Base-by-base conservation (phyloP, 345 rosid species). In the Rhodamnia argentea region DNA sequence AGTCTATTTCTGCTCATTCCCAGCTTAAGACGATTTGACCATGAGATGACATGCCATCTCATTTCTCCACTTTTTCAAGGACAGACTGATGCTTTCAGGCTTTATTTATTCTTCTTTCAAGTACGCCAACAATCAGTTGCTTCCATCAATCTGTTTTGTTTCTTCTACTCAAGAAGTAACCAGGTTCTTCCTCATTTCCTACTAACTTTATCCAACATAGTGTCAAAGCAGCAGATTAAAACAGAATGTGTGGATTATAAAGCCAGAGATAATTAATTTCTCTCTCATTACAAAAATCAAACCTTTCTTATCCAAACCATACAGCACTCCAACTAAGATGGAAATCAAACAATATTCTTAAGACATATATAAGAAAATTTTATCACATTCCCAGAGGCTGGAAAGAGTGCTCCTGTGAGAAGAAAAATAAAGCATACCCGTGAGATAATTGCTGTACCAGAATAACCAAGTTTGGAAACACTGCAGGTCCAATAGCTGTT, bases 401-500 rank as follows among this genome's bases (percentile, higher is more conserved):
- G 60, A 57, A 57, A 57, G 60, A 57, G n/a, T 24, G 60, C 60
- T 57, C 59, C 13, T 37, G 42, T 37, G 81, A 37, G 37, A 70
- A 54, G 12, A 9, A 86, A 86, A 82, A 23, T 59, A 76, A 78
- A 53, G 86, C 88, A 83, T 94, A 97, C 99, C 94, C 98, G 92
- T 86, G 99, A 97, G 90, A 97, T 88, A 81, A 97, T 92, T 26
- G 99, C 98, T 47, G 99, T 92, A 84, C 99, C 99, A 83, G 99
- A 94, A 92, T 96, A 97, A 88, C 99, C 99, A 87, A 97, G 99
- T 91, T 93, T 96, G 56, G 98, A 87, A 86, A 88, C 91, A 86
- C 99, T 96, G 59, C 99, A 97, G 20, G 98, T 92, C 99, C 99
- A 97, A 89, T 94, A 97, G 92, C 95, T 93, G 91, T 92, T 94